Evolutionary conservation across 331 rosid genomes (phyloP).

Genomic region (Spiraea crenata): DNA sequence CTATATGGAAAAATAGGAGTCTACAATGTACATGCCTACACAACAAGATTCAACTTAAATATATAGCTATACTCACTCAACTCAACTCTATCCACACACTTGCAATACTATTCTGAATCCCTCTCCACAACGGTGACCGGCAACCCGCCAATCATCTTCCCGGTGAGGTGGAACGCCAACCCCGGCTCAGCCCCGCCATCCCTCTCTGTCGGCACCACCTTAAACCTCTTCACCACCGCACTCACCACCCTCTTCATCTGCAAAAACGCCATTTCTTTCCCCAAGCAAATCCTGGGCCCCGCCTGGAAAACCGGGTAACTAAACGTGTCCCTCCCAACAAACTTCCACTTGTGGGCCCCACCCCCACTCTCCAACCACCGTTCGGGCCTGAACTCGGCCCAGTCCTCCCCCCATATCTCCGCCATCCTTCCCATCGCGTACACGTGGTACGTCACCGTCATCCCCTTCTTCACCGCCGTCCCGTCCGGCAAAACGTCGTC

Average conservation of each 20-base stretch:
- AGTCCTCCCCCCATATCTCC: constrained; percentile 58
- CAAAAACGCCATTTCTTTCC: constrained; percentile 82
- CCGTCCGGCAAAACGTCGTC: constrained; percentile 76
- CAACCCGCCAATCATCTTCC: constrained; percentile 50
- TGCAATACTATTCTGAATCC: background rate
- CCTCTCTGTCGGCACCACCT: constrained; percentile 43
- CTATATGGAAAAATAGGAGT: too few relatives aligned
- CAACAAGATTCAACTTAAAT: too few relatives aligned
- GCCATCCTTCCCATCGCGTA: constrained; percentile 75
- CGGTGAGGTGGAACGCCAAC: constrained; percentile 38
- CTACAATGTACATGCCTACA: too few relatives aligned
- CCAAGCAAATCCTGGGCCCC: constrained; percentile 75
- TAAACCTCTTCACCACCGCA: constrained; percentile 46
- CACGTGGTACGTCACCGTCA: constrained; percentile 47
- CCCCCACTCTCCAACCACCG: constrained; percentile 52
- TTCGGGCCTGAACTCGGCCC: constrained; percentile 66
- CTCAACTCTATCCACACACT: too few relatives aligned
- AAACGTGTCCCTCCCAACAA: constrained; percentile 47
- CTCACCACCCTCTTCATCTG: constrained; percentile 73
- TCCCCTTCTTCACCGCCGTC: constrained; percentile 62
- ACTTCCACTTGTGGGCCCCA: constrained; percentile 38
- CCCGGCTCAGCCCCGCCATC: constrained; percentile 38
- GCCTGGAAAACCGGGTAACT: constrained; percentile 71
- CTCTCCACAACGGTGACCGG: constrained; percentile 30
- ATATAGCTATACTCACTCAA: background rate